A percentile compares a stretch with the other conserved stretches of the same genome.
These are phyloP conservation scores for Pythium sp. DNA, from an alignment of 352 stramenopile genomes.

Conservation along the genomic window DNA sequence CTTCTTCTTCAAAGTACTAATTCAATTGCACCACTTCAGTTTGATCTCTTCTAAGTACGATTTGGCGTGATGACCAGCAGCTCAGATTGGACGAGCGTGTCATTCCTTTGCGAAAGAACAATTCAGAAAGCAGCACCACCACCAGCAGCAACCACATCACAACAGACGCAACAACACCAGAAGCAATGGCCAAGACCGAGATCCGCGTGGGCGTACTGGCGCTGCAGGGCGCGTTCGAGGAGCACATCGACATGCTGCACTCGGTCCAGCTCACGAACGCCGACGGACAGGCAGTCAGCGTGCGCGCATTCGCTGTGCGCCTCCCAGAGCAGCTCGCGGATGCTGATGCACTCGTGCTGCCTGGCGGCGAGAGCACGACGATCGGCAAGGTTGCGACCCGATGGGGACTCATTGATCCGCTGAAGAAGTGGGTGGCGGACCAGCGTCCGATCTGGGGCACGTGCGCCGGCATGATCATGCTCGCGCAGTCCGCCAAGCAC, in stretches of 20 bases:
- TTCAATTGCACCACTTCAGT: not conserved
- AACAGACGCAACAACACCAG: not conserved
- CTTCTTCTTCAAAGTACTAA: constrained; percentile 1
- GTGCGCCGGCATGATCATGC: constrained; percentile 97
- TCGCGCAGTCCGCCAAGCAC: constrained; percentile 82
- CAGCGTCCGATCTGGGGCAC: constrained; percentile 93
- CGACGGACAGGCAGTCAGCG: constrained; percentile 28
- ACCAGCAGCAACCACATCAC: not conserved
- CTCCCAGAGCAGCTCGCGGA: constrained; percentile 73
- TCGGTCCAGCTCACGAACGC: constrained; percentile 27
- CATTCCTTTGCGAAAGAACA: constrained; percentile 1
- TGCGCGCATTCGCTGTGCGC: constrained; percentile 70
- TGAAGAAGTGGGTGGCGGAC: constrained; percentile 75
- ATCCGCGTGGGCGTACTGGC: constrained; percentile 80
- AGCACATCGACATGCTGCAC: constrained; percentile 88
- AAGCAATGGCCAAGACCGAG: constrained; percentile 24
- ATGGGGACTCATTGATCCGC: constrained; percentile 72
- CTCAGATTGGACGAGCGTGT: constrained; percentile 8
- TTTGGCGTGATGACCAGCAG: not conserved
- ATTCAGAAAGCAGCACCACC: not conserved
- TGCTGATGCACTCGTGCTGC: constrained; percentile 92
- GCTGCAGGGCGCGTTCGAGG: constrained; percentile 90
- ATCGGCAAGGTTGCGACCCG: constrained; percentile 91
- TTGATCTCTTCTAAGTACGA: not conserved
- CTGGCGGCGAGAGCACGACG: constrained; percentile 94